Percentiles rank a stretch among this genome's conserved stretches.
phyloP scores from a whole-genome alignment of 2,329 filamentous ascomycete species.

The Talaromyces verruculosus region DNA sequence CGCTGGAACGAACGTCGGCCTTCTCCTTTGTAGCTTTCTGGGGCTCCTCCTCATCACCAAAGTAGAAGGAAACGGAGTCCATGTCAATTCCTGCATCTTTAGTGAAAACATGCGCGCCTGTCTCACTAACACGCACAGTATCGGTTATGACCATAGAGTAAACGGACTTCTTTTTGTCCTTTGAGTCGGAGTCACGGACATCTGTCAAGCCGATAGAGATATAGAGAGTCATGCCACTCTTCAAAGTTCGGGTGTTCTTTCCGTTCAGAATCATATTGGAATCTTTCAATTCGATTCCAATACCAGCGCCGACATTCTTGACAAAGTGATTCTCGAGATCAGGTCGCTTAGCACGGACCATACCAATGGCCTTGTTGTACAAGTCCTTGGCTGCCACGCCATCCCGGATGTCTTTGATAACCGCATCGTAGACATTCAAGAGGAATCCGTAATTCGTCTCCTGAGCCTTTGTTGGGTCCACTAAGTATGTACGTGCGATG shows the following conservation, averaged over 20 bases:
- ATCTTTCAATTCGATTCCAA: conserved; percentile 90
- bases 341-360: conserved; percentile 87
- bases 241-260: conserved; percentile 79
- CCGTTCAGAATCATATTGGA: conserved; percentile 77
- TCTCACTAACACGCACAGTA: conserved; percentile 79
- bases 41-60: conserved; percentile 88
- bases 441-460: conserved; percentile 93
- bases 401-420: conserved; percentile 86
- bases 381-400: conserved; percentile 85
- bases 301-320: conserved; percentile 86
- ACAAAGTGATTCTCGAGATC: conserved; percentile 93
- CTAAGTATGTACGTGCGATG: conserved; percentile 89
- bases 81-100: conserved; percentile 88
- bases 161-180: conserved; percentile 83
- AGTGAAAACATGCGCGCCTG: conserved; percentile 76
- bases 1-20: conserved; percentile 77
- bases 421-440: conserved; percentile 77
- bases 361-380: conserved; percentile 78
- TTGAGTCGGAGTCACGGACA: conserved; percentile 79
- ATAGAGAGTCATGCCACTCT: conserved; percentile 95
- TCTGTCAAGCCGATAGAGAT: conserved; percentile 89
- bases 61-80: conserved; percentile 96
- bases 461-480: conserved; percentile 94
- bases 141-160: conserved; percentile 92
- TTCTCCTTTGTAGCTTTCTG: conserved; percentile 78